Percentiles rank a stretch among this genome's conserved stretches.
phyloP scores from a whole-genome alignment of 139 green algal genomes.

The Chlamydomonas sp. region DNA sequence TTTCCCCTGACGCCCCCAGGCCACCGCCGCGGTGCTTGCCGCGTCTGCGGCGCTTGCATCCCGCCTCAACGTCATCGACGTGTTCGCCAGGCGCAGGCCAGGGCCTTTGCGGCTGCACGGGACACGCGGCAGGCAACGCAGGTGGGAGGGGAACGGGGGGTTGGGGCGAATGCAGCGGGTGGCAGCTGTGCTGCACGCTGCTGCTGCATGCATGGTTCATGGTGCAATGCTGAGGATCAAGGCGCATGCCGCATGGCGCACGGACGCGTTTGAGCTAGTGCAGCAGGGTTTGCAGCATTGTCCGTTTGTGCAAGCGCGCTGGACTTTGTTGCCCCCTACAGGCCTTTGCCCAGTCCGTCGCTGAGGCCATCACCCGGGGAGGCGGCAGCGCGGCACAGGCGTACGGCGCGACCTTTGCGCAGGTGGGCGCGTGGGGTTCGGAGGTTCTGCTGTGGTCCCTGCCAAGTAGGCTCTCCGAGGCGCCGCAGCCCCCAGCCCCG shows the following conservation, averaged over 20 bases:
- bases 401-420: slow-evolving; percentile 18
- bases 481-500: no score
- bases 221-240: no score
- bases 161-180: no score
- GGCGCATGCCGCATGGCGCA: no score
- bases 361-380: slow-evolving; percentile 4
- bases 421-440: neutral
- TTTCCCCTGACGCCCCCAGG: neutral
- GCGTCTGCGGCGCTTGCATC: neutral
- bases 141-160: neutral
- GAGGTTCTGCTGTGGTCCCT: neutral
- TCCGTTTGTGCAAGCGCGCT: no score
- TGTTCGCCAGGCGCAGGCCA: slow-evolving; percentile 10
- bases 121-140: neutral
- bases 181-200: no score
- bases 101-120: neutral
- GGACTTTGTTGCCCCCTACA: neutral
- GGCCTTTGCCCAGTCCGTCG: slow-evolving; percentile 21
- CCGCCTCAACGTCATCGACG: neutral
- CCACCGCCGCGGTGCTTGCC: neutral
- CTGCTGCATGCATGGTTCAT: no score
- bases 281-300: no score
- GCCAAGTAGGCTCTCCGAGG: neutral
- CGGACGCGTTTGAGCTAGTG: no score
- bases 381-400: slow-evolving; percentile 1